Evolutionary conservation across 1,139 yeast genomes (phyloP), one percentile per base, ranked within the genome.

Genomic region (Arxiozyma bovina): DNA sequence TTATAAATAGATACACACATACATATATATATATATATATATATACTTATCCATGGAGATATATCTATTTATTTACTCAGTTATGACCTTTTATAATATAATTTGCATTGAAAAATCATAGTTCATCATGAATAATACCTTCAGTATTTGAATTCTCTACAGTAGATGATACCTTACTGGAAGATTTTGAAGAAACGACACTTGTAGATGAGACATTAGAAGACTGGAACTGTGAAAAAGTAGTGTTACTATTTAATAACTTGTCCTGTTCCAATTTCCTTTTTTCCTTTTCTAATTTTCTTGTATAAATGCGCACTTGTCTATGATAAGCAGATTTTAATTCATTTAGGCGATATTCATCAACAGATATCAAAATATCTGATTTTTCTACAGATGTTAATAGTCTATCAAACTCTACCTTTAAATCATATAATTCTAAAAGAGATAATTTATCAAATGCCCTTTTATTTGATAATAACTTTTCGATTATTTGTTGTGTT

Each of bases 341-440:
- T 45, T 63, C 66, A 38, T 59, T 61, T 23, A 64, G 46, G 48
- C 64, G 64, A 48, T 63, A 61, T 17, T 59, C 60, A 46, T 61
- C 58, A 22, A 60, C 55, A 41, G 55, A 50, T 17, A 55, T 46
- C 21, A 61, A 54, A 11, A 56, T 48, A 41, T 56, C 52, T 5
- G 59, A 48, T 18, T 55, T 55, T 22, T 55, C 57, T 5, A 59
- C 42, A 11, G 54, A 55, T 4, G 47, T 40, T 20, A 51, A 54
- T 4, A 60, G 50, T 23, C 52, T 51, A 40, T 65, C 67, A 52
- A 63, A 60, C 7, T 53, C 51, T 22, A 57, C 48, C 42, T 64
- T 65, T 25, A 64, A 48, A 48, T 64, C 65, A 47, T 65, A 61
- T 40, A 66, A 55, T 22, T 58, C 60, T 50, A 64, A 69, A 20